Percentiles rank a stretch among this genome's conserved stretches.
Conservation (phyloP, 306 rosid species). For the Vicia sativa region DNA sequence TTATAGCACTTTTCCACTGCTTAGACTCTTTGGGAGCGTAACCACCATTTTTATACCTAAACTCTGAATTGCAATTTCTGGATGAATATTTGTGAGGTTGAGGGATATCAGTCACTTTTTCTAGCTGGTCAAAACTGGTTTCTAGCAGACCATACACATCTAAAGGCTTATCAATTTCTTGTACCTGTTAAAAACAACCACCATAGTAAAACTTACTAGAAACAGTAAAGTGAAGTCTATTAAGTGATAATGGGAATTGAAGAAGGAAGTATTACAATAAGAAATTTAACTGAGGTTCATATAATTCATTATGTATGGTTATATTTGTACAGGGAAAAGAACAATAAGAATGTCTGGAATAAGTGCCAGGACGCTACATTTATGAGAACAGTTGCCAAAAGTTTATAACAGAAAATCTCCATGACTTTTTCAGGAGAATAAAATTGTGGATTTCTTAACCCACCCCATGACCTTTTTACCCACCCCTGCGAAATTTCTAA, state of each 20-base stretch:
- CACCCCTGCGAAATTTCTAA: too few relatives aligned
- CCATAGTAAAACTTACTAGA: conserved; percentile 2
- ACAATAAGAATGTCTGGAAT: background rate
- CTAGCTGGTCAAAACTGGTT: conserved; percentile 43
- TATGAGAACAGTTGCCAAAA: conserved; percentile 19
- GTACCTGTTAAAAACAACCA: conserved; percentile 52
- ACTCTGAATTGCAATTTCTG: conserved; percentile 53
- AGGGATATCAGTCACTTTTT: conserved; percentile 36
- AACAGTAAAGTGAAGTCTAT: background rate
- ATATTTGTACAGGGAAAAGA: background rate
- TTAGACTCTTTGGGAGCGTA: conserved; percentile 47
- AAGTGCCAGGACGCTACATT: conserved; percentile 4
- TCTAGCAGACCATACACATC: conserved; percentile 63
- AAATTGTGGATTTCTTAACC: too few relatives aligned
- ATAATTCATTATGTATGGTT: background rate
- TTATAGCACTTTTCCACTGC: conserved; percentile 52
- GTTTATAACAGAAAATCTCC: background rate
- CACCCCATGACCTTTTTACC: too few relatives aligned
- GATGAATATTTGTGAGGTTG: conserved; percentile 36
- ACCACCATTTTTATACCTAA: conserved; percentile 44
- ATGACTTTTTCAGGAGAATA: background rate
- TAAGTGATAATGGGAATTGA: conserved; percentile 5
- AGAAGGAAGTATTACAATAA: conserved; percentile 10
- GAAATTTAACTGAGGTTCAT: conserved; percentile 8
- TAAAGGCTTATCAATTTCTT: conserved; percentile 56